Percentiles rank a stretch among this genome's conserved stretches.
Conservation (phyloP, 345 rosid species). For the Hypericum androsaemum region DNA sequence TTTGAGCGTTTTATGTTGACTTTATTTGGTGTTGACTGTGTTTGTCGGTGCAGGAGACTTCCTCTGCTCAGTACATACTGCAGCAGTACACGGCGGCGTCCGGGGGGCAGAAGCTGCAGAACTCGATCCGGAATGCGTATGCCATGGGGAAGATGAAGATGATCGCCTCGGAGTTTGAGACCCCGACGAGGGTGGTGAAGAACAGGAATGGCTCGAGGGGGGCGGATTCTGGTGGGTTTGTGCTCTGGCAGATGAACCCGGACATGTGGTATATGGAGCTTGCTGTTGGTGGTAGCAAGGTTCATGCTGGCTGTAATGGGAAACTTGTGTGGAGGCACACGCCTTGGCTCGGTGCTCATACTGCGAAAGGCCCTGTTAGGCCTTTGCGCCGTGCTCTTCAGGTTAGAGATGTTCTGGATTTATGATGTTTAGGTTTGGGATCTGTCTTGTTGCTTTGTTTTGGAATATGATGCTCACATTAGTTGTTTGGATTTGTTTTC, state of each 20-base stretch:
- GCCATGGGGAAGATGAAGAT: slow-evolving; percentile 86
- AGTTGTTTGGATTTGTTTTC: slow-evolving; percentile 4
- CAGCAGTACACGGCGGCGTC: slow-evolving; percentile 91
- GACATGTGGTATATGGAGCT: slow-evolving; percentile 95
- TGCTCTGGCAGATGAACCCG: slow-evolving; percentile 95
- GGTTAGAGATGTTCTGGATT: slow-evolving; percentile 24
- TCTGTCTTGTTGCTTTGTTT: neutral
- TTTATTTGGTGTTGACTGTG: neutral
- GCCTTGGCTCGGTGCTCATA: slow-evolving; percentile 85
- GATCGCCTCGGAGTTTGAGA: slow-evolving; percentile 69
- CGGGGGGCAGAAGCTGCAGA: slow-evolving; percentile 77
- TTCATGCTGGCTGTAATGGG: slow-evolving; percentile 89
- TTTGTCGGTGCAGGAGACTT: slow-evolving; percentile 47
- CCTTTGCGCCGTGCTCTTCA: slow-evolving; percentile 90
- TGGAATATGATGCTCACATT: neutral
- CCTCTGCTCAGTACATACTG: slow-evolving; percentile 81
- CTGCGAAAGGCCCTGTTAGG: slow-evolving; percentile 85
- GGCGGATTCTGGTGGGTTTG: slow-evolving; percentile 76
- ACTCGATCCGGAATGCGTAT: slow-evolving; percentile 64
- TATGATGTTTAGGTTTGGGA: neutral
- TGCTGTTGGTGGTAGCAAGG: slow-evolving; percentile 76
- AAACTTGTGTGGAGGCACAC: slow-evolving; percentile 92
- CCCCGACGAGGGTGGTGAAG: slow-evolving; percentile 60
- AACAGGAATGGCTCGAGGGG: slow-evolving; percentile 42
- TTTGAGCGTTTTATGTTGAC: neutral